A percentile compares a stretch with the other conserved stretches of the same genome.
Conservation (phyloP, 306 rosid genomes). For the Prinsepia uniflora region DNA sequence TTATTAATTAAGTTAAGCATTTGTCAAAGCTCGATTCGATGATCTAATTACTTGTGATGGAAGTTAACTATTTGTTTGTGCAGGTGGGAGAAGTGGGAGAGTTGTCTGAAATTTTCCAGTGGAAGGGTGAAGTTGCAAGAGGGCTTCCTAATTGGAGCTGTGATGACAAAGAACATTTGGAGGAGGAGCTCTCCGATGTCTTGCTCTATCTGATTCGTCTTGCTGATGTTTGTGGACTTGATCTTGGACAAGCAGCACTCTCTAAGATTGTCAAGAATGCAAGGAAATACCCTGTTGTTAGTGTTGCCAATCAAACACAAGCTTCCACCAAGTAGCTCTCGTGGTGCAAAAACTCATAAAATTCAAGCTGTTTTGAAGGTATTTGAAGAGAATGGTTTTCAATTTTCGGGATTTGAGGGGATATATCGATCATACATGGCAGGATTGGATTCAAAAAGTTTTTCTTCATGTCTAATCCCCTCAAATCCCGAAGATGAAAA, state of each 20-base stretch:
- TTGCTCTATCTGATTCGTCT: constrained; percentile 62
- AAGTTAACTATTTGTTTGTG: not conserved
- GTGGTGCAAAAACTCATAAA: not conserved
- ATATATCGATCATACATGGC: too few relatives aligned
- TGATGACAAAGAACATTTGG: constrained; percentile 70
- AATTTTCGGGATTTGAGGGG: not conserved
- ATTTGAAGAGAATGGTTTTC: not conserved
- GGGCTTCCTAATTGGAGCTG: constrained; percentile 69
- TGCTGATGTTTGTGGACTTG: constrained; percentile 70
- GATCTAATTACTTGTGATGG: too few relatives aligned
- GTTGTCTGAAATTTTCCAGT: constrained; percentile 68
- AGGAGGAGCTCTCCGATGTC: constrained; percentile 80
- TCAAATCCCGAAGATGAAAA: too few relatives aligned
- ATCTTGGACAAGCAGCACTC: constrained; percentile 77
- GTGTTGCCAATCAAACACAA: constrained; percentile 25
- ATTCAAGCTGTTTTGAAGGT: not conserved
- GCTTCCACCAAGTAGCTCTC: constrained; percentile 26
- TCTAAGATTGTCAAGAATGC: constrained; percentile 61
- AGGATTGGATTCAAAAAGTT: too few relatives aligned
- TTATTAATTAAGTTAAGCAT: too few relatives aligned
- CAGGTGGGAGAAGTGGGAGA: constrained; percentile 88
- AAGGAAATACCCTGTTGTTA: constrained; percentile 48
- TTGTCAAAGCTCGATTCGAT: too few relatives aligned
- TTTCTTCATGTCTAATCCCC: too few relatives aligned
- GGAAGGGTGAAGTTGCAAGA: constrained; percentile 84